phyloP scores from a whole-genome alignment of 2,329 filamentous ascomycete species.

The Beauveria asiatica region DNA sequence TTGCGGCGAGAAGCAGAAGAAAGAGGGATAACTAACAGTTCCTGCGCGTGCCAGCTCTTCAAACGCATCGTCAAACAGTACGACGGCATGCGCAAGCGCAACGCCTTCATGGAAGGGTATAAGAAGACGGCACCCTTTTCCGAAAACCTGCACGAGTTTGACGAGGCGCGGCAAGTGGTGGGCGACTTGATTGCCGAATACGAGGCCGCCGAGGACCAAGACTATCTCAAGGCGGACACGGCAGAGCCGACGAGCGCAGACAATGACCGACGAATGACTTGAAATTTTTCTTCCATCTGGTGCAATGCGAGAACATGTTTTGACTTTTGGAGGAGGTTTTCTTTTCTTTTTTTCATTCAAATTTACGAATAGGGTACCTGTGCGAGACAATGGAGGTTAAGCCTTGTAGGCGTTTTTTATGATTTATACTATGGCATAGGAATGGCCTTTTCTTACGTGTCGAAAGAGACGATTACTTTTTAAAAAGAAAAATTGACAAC shows the following conservation, averaged over 20 bases:
- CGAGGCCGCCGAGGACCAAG: constrained; percentile 83
- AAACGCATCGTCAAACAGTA: constrained; percentile 90
- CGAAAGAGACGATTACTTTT: no score
- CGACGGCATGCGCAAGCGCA: constrained; percentile 88
- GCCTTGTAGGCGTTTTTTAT: no score
- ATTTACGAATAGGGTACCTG: no score
- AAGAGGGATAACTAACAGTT: no score
- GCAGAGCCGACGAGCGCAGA: constrained; percentile 45
- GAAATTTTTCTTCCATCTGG: no score
- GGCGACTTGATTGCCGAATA: constrained; percentile 89
- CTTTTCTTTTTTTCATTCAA: not conserved
- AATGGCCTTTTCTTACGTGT: no score
- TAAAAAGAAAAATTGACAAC: no score
- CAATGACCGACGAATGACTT: constrained; percentile 41
- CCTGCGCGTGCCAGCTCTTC: constrained; percentile 53
- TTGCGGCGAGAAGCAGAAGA: no score
- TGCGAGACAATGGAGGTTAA: no score
- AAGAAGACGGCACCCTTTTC: constrained; percentile 92
- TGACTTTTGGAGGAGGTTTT: not conserved
- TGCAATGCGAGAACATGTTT: no score
- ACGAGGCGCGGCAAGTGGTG: constrained; percentile 87
- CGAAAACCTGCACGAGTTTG: constrained; percentile 88
- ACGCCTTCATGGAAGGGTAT: constrained; percentile 93
- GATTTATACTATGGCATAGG: no score
- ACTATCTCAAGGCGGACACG: constrained; percentile 75